A percentile compares a stretch with the other conserved stretches of the same genome.
These are phyloP conservation scores for Rhizopogon vulgaris DNA, from an alignment of 768 basidiomycete genomes.

Conservation along the genomic window DNA sequence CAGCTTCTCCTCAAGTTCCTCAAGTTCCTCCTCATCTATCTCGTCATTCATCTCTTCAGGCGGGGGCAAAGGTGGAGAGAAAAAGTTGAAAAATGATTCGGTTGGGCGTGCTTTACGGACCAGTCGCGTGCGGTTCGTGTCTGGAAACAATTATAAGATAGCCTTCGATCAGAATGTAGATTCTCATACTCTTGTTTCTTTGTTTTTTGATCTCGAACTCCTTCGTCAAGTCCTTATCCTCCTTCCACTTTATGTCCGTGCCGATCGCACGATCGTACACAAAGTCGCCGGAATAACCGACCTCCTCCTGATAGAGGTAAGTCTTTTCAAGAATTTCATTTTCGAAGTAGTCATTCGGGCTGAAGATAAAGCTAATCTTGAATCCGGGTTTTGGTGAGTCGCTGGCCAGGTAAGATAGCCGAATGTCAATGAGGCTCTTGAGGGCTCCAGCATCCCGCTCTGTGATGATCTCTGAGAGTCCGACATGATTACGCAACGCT, in stretches of 20 bases:
- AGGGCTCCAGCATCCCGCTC: constrained; percentile 88
- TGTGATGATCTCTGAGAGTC: constrained; percentile 82
- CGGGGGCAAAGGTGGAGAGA: constrained; percentile 75
- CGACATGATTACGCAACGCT: constrained; percentile 86
- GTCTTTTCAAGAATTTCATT: constrained; percentile 85
- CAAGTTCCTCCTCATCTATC: constrained; percentile 77
- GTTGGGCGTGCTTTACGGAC: constrained; percentile 84
- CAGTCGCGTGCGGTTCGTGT: constrained; percentile 78
- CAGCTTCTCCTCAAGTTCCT: constrained; percentile 87
- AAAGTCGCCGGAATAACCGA: constrained; percentile 95
- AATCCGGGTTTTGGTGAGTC: constrained; percentile 79
- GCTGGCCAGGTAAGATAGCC: constrained; percentile 65
- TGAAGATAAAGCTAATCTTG: constrained; percentile 82
- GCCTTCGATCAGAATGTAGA: neutral
- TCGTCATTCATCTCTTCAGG: constrained; percentile 61
- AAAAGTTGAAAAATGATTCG: constrained; percentile 99
- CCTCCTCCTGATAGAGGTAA: constrained; percentile 87
- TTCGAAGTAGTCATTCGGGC: constrained; percentile 81
- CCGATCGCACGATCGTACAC: constrained; percentile 93
- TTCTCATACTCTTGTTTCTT: constrained; percentile 85
- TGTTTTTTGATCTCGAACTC: constrained; percentile 99
- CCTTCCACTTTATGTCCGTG: constrained; percentile 93
- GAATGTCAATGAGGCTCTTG: constrained; percentile 75
- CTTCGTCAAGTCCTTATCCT: constrained; percentile 96
- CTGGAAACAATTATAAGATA: constrained; percentile 29